Percentiles rank a stretch among this genome's conserved stretches.
These are phyloP conservation scores for Entophlyctis helioformis DNA, from an alignment of 192 early-diverging fungal genomes.

Conservation along the genomic window DNA sequence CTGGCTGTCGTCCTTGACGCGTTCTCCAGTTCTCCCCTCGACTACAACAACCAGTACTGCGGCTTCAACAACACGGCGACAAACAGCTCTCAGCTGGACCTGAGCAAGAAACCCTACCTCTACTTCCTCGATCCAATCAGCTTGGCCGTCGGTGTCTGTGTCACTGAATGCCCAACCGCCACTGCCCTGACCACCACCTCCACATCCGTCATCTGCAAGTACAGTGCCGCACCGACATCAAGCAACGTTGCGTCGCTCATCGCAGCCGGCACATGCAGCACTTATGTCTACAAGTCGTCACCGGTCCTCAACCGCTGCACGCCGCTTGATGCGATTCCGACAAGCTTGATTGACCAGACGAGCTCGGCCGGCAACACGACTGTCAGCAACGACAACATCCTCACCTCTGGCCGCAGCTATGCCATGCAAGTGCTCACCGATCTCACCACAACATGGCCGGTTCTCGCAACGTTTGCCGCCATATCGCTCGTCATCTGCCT, in stretches of 20 bases:
- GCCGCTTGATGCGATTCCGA: slow-evolving; percentile 5
- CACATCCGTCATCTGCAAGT: background rate
- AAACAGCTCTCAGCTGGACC: background rate
- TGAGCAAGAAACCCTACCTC: slow-evolving; percentile 1
- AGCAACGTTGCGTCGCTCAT: no score
- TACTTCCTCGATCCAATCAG: slow-evolving; percentile 3
- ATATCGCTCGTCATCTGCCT: slow-evolving; percentile 20
- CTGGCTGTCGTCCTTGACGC: no score
- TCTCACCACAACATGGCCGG: slow-evolving; percentile 1
- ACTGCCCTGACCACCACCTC: background rate
- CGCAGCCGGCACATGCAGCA: background rate
- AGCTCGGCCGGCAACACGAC: slow-evolving; percentile 1
- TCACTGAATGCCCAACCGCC: slow-evolving; percentile 1
- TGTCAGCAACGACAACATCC: slow-evolving; percentile 1
- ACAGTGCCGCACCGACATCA: background rate
- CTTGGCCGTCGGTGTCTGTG: background rate
- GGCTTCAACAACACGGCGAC: background rate
- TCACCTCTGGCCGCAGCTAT: background rate
- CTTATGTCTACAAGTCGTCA: slow-evolving; percentile 5
- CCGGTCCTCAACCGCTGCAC: slow-evolving; percentile 11
- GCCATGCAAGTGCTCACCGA: background rate
- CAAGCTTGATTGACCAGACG: background rate
- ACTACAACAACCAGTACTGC: background rate
- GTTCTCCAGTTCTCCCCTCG: background rate
- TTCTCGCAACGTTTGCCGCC: slow-evolving; percentile 2